Evolutionary conservation across 345 rosid genomes (phyloP).

Genomic region (Camelina neglecta): DNA sequence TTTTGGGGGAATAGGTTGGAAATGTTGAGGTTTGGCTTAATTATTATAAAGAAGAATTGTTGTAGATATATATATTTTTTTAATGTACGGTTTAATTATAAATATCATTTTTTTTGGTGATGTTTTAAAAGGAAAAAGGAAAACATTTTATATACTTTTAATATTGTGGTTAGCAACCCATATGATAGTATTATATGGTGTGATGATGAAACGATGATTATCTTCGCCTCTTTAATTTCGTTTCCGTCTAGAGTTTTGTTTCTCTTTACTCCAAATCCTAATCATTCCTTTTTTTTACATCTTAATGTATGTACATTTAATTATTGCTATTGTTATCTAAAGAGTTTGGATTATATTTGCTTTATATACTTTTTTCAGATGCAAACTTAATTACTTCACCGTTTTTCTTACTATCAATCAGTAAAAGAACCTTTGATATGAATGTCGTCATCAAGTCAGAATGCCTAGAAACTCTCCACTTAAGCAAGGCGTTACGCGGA

Average conservation of each 20-base stretch:
- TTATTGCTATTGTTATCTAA: too few relatives aligned
- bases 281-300: conserved; percentile 10
- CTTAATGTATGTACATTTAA: too few relatives aligned
- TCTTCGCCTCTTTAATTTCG: background rate
- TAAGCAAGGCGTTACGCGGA: too few relatives aligned
- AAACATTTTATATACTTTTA: background rate
- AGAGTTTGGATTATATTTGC: too few relatives aligned
- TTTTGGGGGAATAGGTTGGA: conserved; percentile 17
- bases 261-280: conserved; percentile 15
- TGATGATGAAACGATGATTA: conserved; percentile 35
- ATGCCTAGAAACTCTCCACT: too few relatives aligned
- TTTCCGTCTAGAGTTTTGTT: conserved; percentile 33
- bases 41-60: conserved; percentile 42
- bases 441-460: too few relatives aligned
- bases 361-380: too few relatives aligned
- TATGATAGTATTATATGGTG: background rate
- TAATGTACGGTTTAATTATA: background rate
- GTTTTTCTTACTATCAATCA: too few relatives aligned
- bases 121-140: background rate
- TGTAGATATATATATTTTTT: background rate
- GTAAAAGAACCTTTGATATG: too few relatives aligned
- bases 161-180: conserved; percentile 15
- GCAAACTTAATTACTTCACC: too few relatives aligned
- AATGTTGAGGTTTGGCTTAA: conserved; percentile 34
- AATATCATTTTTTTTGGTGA: background rate